phyloP scores from a whole-genome alignment of 2,329 filamentous ascomycete species.

The Phyllosticta ampelicida region DNA sequence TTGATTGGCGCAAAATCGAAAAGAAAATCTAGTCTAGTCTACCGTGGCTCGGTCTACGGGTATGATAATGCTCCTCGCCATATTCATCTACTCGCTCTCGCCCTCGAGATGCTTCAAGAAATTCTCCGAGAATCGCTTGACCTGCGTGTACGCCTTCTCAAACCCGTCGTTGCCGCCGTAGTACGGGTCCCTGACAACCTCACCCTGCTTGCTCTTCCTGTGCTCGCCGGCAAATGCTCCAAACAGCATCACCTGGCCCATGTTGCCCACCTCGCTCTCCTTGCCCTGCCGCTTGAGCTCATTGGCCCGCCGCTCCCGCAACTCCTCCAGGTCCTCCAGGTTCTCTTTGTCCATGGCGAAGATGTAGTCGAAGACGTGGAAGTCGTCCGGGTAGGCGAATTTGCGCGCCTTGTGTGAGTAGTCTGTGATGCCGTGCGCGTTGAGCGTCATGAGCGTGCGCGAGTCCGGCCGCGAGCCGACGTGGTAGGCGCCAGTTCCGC shows the following conservation, averaged over 20 bases:
- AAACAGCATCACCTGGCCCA: constrained; percentile 62
- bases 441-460: constrained; percentile 71
- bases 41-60: neutral
- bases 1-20: too few relatives aligned
- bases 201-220: constrained; percentile 29
- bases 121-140: constrained; percentile 61
- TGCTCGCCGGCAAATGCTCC: constrained; percentile 59
- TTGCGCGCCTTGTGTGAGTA: constrained; percentile 71
- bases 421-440: constrained; percentile 60
- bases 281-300: constrained; percentile 26
- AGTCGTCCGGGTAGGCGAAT: constrained; percentile 58
- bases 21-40: neutral
- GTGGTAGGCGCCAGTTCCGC: constrained; percentile 86
- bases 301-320: constrained; percentile 43
- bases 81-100: neutral
- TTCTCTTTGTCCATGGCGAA: constrained; percentile 90
- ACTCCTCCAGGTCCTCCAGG: constrained; percentile 55
- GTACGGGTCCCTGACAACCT: constrained; percentile 81
- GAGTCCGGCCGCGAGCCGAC: constrained; percentile 64
- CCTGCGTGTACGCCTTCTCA: constrained; percentile 76
- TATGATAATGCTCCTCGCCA: constrained; percentile 6
- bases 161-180: constrained; percentile 81
- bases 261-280: constrained; percentile 21
- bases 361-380: constrained; percentile 80
- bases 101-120: constrained; percentile 54